These are phyloP conservation scores for Berberis thunbergii DNA, from an alignment of 164 flowering plant genomes.

Conservation along the genomic window DNA sequence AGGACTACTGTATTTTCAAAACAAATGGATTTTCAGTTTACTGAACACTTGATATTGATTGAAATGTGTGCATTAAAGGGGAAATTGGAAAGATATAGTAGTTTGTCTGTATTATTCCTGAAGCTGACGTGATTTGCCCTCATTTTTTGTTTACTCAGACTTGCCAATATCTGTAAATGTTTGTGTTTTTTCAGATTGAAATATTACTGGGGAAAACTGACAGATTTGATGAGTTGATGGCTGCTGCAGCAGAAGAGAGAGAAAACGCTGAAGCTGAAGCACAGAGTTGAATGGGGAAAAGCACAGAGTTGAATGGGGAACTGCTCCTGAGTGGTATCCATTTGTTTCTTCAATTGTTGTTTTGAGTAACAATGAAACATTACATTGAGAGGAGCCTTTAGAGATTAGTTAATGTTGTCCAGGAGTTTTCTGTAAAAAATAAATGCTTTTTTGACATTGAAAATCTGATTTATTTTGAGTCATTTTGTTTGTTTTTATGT, in stretches of 20 bases:
- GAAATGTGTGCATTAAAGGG: too few relatives aligned
- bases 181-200: not conserved
- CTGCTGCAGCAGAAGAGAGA: not conserved
- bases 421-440: not conserved
- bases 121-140: too few relatives aligned
- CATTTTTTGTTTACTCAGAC: too few relatives aligned
- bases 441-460: too few relatives aligned
- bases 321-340: not conserved
- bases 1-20: too few relatives aligned
- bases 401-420: too few relatives aligned
- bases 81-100: too few relatives aligned
- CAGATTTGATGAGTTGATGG: not conserved
- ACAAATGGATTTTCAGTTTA: too few relatives aligned
- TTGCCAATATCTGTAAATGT: not conserved
- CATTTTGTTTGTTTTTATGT: too few relatives aligned
- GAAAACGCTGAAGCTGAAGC: not conserved
- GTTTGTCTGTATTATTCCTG: too few relatives aligned
- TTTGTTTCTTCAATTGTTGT: not conserved
- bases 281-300: constrained; percentile 11
- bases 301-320: constrained; percentile 40
- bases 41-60: too few relatives aligned
- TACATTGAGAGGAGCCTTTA: not conserved
- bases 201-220: not conserved
- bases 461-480: too few relatives aligned
- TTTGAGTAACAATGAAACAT: not conserved